Base-by-base conservation (phyloP, 1,284 basidiomycete species). In the Sporisorium reilianum region DNA sequence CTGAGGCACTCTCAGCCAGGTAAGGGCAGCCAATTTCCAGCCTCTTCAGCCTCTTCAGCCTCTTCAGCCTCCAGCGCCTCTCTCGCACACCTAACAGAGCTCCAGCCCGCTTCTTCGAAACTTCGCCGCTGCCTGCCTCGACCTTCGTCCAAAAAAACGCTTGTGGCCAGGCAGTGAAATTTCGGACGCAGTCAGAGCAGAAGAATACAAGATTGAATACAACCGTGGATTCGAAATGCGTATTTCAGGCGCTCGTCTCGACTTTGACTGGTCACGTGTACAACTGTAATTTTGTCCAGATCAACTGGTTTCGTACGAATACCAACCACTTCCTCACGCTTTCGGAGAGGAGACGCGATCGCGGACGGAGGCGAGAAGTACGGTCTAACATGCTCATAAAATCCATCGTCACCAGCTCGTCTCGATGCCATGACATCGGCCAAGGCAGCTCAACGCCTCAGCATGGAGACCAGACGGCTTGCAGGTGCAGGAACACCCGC, bases 211-310 rank as follows among this genome's bases (percentile, higher is more conserved):
- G 12, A 20, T 10, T n/a, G 28, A 26, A 54, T 42, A 54, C 26
- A 30, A 32, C 0, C 16, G 10, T 20, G n/a, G 18, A 54, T 42
- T 42, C 26, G 16, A 52, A 41, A 14, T 5, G 16, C 22, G 16
- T 9, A 46, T 9, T 48, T n/a, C 26, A n/a, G 26, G 14, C 16
- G 9, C 12, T 26, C 34, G 8, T 10, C n/a, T 36, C 36, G 25
- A 46, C 18, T 9, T 22, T 5, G 16, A 3, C 32, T 9, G 23
- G 41, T 62, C 59, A 62, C 59, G 59, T 62, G 59, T 62, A 44
- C 40, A 55, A 62, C 59, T 62, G 20, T 62, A 61, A 8, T 42
- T 42, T 26, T 18, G 11, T 7, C 7, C 28, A 16, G 10, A 5
- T 20, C 3, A 5, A 5, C 4, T 2, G 1, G 9, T 55, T 18